Conservation (phyloP, 257 asterid genomes). For the Solanum piurae region DNA sequence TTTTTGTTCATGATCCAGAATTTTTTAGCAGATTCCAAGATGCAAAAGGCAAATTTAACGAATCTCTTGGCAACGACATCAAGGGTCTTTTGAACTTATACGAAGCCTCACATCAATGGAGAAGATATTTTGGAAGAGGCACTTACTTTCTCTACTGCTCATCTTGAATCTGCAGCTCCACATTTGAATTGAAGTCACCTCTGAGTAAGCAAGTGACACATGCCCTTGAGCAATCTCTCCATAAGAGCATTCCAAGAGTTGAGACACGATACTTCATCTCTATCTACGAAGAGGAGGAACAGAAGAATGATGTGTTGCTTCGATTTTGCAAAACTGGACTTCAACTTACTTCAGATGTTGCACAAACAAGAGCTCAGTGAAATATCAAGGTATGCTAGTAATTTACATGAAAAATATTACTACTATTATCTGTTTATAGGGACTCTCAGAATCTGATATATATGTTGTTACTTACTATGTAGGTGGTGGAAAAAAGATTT, state of each 20-base stretch:
- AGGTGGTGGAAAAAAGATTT: not conserved
- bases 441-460: not conserved
- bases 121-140: constrained; percentile 29
- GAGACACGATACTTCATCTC: constrained; percentile 9
- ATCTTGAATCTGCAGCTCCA: constrained; percentile 7
- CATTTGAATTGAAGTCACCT: not conserved
- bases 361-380: constrained; percentile 19
- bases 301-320: constrained; percentile 5
- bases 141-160: not conserved
- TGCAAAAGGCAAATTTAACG: constrained; percentile 11
- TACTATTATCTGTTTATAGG: not conserved
- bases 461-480: no score
- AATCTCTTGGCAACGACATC: not conserved
- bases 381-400: constrained; percentile 15
- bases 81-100: constrained; percentile 16
- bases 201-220: constrained; percentile 13
- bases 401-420: no score
- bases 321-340: constrained; percentile 26
- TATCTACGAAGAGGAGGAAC: constrained; percentile 10
- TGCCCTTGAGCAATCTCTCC: constrained; percentile 23
- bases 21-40: constrained; percentile 21
- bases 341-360: constrained; percentile 18
- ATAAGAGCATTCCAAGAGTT: constrained; percentile 13
- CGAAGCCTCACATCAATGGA: constrained; percentile 23
- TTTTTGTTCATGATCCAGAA: not conserved